Percentiles rank a stretch among this genome's conserved stretches.
These are phyloP conservation scores for Auricularia auricula-judae DNA, from an alignment of 768 basidiomycete species.

Conservation along the genomic window DNA sequence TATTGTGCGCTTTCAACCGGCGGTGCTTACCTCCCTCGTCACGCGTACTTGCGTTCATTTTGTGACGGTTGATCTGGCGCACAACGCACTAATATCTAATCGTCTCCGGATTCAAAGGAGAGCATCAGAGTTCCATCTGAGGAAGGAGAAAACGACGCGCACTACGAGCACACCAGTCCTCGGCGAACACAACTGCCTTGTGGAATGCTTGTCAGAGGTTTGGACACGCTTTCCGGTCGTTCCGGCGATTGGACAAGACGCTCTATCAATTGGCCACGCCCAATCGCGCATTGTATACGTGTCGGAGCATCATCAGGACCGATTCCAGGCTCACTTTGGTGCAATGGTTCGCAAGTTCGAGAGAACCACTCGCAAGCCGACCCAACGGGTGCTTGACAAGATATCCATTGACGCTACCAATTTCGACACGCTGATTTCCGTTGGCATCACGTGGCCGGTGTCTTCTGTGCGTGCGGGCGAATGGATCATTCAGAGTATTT, in stretches of 20 bases:
- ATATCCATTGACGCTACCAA: conserved; percentile 18
- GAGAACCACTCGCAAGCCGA: conserved; percentile 39
- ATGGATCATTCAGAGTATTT: conserved; percentile 50
- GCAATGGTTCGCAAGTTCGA: conserved; percentile 38
- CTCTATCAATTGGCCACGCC: background rate
- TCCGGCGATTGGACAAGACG: conserved; percentile 26
- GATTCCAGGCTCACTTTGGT: conserved; percentile 32
- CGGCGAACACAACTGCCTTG: conserved; percentile 24
- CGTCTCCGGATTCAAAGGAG: conserved; percentile 43
- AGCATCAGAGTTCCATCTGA: conserved; percentile 45
- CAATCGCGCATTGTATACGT: conserved; percentile 29
- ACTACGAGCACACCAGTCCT: background rate
- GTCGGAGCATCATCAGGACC: conserved; percentile 23
- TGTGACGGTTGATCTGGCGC: conserved; percentile 25
- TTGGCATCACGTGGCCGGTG: conserved; percentile 14
- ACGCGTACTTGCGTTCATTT: conserved; percentile 32
- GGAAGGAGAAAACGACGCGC: conserved; percentile 23
- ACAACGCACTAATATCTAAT: conserved; percentile 27
- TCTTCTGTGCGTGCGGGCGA: conserved; percentile 41
- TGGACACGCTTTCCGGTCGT: conserved; percentile 54
- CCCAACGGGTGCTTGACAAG: conserved; percentile 30
- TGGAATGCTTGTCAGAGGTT: conserved; percentile 44
- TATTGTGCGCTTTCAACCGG: conserved; percentile 10
- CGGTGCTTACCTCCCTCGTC: conserved; percentile 35
- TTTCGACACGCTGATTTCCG: background rate